These are phyloP conservation scores for Aspergillus eucalypticola DNA, from an alignment of 2,329 filamentous ascomycete species.

Conservation along the genomic window DNA sequence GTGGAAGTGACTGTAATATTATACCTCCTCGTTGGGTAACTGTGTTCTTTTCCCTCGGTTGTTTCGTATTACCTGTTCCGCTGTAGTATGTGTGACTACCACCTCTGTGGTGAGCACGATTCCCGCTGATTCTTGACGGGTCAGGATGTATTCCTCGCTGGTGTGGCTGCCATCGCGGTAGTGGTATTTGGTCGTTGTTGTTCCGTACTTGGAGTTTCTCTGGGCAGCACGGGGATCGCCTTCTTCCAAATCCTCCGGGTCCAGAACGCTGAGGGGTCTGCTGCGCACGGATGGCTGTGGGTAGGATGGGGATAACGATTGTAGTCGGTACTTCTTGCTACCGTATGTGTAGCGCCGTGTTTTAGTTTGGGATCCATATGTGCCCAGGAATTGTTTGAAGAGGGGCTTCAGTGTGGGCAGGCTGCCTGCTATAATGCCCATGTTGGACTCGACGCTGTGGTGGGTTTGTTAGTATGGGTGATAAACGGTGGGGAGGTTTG, in stretches of 20 bases:
- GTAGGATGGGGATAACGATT: conserved; percentile 12
- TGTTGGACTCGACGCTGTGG: conserved; percentile 29
- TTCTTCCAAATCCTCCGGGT: neutral
- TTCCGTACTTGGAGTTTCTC: neutral
- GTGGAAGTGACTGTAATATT: neutral
- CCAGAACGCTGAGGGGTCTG: neutral
- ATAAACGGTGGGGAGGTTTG: neutral
- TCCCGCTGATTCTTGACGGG: neutral
- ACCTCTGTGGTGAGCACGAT: conserved; percentile 19
- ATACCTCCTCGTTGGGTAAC: neutral
- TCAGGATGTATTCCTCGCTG: conserved; percentile 17
- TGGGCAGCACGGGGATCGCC: neutral
- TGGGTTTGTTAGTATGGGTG: neutral
- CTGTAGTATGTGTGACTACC: neutral
- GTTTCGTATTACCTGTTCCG: neutral
- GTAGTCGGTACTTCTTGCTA: conserved; percentile 16
- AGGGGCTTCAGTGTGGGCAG: conserved; percentile 36
- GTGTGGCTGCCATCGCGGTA: conserved; percentile 9
- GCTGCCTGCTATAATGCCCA: conserved; percentile 34
- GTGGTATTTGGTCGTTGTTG: neutral
- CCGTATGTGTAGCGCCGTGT: conserved; percentile 16
- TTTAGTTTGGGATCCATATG: conserved; percentile 19
- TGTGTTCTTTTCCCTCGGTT: too few species aligned
- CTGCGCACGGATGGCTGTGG: neutral
- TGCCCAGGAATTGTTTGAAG: conserved; percentile 29